A percentile compares a stretch with the other conserved stretches of the same genome.
Evolutionary conservation across 805 yeast species (phyloP).

Genomic region (Metschnikowia cubensis): DNA sequence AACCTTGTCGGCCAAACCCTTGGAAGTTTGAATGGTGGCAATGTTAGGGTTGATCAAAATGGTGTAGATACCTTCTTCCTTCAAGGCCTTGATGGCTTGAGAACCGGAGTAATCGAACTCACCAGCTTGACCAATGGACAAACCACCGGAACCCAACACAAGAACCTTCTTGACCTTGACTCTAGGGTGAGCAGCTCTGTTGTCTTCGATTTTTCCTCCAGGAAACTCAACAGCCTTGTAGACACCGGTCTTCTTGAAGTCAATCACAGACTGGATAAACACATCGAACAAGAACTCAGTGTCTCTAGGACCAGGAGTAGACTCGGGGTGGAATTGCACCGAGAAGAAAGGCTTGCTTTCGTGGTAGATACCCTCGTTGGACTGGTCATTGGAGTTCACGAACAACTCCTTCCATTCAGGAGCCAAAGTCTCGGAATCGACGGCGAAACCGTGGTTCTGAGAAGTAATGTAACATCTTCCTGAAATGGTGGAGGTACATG

Average conservation of each 20-base stretch:
- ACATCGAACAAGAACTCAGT: conserved; percentile 96
- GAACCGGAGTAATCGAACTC: conserved; percentile 99
- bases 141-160: conserved; percentile 96
- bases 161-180: conserved; percentile 85
- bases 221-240: conserved; percentile 83
- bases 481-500: conserved; percentile 82
- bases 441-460: conserved; percentile 98
- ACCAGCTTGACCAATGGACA: conserved; percentile 98
- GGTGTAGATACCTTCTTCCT: conserved; percentile 96
- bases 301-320: conserved; percentile 98
- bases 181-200: conserved; percentile 70
- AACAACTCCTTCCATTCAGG: conserved; percentile 90
- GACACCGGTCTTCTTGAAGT: conserved; percentile 52
- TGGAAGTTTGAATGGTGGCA: conserved; percentile 97
- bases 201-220: conserved; percentile 76
- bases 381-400: conserved; percentile 93
- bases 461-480: conserved; percentile 98
- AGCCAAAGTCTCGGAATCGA: conserved; percentile 71
- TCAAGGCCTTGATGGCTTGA: conserved; percentile 97
- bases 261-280: conserved; percentile 76
- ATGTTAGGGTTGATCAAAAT: conserved; percentile 95
- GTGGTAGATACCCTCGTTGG: conserved; percentile 98
- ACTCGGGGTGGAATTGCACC: conserved; percentile 98
- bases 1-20: conserved; percentile 96
- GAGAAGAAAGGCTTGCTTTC: conserved; percentile 86